Base-by-base conservation (phyloP, 129 eudicot species). In the Smallanthus sonchifolius region DNA sequence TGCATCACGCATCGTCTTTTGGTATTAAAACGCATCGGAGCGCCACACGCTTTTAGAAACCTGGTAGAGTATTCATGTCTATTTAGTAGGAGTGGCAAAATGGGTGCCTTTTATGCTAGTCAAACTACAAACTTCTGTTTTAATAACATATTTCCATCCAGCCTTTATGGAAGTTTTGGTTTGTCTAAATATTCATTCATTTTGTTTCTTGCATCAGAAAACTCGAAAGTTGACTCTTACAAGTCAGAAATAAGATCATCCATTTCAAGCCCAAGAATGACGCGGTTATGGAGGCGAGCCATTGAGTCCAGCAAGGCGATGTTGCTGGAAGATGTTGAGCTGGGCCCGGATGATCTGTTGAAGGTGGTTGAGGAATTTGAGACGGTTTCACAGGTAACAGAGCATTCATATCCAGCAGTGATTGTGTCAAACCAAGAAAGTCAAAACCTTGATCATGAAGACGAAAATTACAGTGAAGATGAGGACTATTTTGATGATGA, bases 341-440 rank as follows among this genome's bases (percentile, higher is more conserved):
- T 95, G 42, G 87, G 85, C 4, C 97, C 99, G 0, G 96, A 95
- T 70, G 94, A 80, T 47, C 97, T 95, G 15, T 55, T 95, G 57
- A 77, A 76, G 64, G 89, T 85, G 81, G 94, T 95, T 3, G 99
- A 91, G 79, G 94, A 87, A 72, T 91, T 95, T 65, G 94, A 74
- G 35, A 68, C 79, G 13, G 42, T 70, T 15, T 86, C 91, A 34
- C 97, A 91, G 82, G 93, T 91, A 9, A 63, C 84, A 2, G 97
- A 83, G 68, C 98, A 94, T 72, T 86, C 98, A 16, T 90, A 90
- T 84, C 96, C 93, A 49, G 97, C 99, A 0, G 70, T 82, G 14
- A 83, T 94, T 37, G 39, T 86, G 73, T 81, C 93, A 34, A 81
- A 82, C 5, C 79, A 77, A 74, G 81, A 77, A 55, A 44, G 10